Evolutionary conservation across 179 eudicot genomes (phyloP).

Genomic region (Spinacia oleracea): DNA sequence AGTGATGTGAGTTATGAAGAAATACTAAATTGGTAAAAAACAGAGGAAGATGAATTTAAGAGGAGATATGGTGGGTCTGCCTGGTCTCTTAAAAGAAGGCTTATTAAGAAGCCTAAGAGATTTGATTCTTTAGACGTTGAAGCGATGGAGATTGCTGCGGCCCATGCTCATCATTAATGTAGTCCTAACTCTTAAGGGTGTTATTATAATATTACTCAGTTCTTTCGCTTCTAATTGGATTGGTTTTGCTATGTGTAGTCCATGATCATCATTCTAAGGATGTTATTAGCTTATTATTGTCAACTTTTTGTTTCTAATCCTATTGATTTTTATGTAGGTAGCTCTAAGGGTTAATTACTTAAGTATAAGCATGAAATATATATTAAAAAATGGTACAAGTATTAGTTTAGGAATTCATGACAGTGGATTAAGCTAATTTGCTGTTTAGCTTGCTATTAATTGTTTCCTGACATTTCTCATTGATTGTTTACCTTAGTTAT

Average conservation of each 20-base stretch:
- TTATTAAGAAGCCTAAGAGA: constrained; percentile 71
- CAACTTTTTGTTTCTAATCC: no score
- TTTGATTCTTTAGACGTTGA: constrained; percentile 91
- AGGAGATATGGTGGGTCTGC: constrained; percentile 51
- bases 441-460: background rate
- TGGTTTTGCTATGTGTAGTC: no score
- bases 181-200: no score
- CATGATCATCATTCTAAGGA: no score
- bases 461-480: background rate
- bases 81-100: constrained; percentile 62
- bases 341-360: no score
- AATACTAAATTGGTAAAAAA: constrained; percentile 42
- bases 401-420: background rate
- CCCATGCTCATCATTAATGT: constrained; percentile 62
- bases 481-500: constrained; percentile 77
- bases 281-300: no score
- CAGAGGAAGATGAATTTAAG: constrained; percentile 40
- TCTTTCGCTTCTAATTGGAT: no score
- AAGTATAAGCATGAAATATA: no score
- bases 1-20: constrained; percentile 77
- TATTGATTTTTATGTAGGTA: no score
- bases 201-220: no score
- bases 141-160: constrained; percentile 81
- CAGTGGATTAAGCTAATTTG: background rate
- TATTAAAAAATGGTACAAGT: background rate